phyloP scores from a whole-genome alignment of 805 yeast genomes.

The Hanseniaspora clermontiae region DNA sequence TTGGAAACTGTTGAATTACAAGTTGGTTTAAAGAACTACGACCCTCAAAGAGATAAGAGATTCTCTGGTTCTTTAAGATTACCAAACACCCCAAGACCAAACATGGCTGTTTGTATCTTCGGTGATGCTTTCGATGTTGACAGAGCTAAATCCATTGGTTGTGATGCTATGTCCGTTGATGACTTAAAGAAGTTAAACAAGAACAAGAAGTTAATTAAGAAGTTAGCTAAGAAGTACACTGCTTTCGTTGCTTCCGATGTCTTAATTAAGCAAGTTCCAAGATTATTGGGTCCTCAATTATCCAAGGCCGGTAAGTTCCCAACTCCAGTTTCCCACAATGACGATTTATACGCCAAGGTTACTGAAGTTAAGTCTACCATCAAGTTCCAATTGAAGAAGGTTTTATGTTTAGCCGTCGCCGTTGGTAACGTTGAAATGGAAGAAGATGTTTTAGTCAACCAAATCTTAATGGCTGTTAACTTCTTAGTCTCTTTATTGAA shows the following conservation, averaged over 20 bases:
- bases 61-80: conserved; percentile 98
- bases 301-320: conserved; percentile 99
- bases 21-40: conserved; percentile 99
- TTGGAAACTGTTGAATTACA: conserved; percentile 99
- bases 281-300: conserved; percentile 99
- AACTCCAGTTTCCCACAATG: conserved; percentile 99
- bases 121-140: conserved; percentile 99
- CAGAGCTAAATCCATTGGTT: conserved; percentile 99
- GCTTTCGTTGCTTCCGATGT: conserved; percentile 99
- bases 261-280: conserved; percentile 98
- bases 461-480: conserved; percentile 97
- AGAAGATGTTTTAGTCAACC: conserved; percentile 90
- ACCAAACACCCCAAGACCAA: conserved; percentile 99
- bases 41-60: conserved; percentile 99
- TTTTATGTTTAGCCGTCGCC: conserved; percentile 98
- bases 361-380: conserved; percentile 97
- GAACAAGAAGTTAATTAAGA: conserved; percentile 99
- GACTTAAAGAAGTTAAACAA: conserved; percentile 99
- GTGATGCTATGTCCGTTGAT: conserved; percentile 99
- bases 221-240: conserved; percentile 99
- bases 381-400: conserved; percentile 99
- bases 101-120: conserved; percentile 99
- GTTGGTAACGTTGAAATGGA: conserved; percentile 99
- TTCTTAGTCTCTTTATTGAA: conserved; percentile 96
- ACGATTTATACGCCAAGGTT: conserved; percentile 91